These are phyloP conservation scores for Xylaria curta DNA, from an alignment of 495 filamentous ascomycete genomes.

Conservation along the genomic window DNA sequence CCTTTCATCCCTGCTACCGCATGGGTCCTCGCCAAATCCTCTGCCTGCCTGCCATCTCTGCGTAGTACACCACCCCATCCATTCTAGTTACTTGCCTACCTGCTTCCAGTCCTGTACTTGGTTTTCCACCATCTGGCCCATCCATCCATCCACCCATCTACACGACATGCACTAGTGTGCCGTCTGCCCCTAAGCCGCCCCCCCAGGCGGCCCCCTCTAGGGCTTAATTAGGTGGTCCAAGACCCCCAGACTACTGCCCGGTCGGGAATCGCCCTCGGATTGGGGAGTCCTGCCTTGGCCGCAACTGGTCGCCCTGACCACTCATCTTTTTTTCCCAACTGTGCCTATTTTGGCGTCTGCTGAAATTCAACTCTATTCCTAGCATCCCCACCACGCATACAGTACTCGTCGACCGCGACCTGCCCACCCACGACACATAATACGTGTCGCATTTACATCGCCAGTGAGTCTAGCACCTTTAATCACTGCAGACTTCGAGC, in stretches of 20 bases:
- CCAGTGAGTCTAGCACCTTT: neutral
- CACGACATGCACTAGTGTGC: conserved; percentile 1
- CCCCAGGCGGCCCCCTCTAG: conserved; percentile 15
- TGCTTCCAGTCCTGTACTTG: too few species aligned
- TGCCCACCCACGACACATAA: neutral
- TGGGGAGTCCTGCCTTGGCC: conserved; percentile 16
- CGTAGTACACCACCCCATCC: neutral
- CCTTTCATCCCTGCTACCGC: conserved; percentile 19
- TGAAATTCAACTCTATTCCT: conserved; percentile 26
- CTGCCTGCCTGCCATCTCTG: conserved; percentile 8
- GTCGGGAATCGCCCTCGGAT: conserved; percentile 23
- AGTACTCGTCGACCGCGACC: conserved; percentile 15
- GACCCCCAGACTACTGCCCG: conserved; percentile 25
- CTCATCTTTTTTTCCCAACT: conserved; percentile 22
- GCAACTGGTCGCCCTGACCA: conserved; percentile 12
- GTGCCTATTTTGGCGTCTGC: conserved; percentile 28
- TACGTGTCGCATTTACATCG: conserved; percentile 1
- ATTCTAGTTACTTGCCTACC: neutral
- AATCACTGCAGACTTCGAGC: neutral
- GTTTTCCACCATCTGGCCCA: neutral
- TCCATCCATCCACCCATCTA: conserved; percentile 7
- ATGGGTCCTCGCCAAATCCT: conserved; percentile 16
- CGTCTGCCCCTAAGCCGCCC: conserved; percentile 6
- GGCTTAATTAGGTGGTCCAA: conserved; percentile 25
- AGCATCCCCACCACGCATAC: conserved; percentile 15